phyloP scores from a whole-genome alignment of 2,329 filamentous ascomycete species.

The Colletotrichum cuscutae region DNA sequence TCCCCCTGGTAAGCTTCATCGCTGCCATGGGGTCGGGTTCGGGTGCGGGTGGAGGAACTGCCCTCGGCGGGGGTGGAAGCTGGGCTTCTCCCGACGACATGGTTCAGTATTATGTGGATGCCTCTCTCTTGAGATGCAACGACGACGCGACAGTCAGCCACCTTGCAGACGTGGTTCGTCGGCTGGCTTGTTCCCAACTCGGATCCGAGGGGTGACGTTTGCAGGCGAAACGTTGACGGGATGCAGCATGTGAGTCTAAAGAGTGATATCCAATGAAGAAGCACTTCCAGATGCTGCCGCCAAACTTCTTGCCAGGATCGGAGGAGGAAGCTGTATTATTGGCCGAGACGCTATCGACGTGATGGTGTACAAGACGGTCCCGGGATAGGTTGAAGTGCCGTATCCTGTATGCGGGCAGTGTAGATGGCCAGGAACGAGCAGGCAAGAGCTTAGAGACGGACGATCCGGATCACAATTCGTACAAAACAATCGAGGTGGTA shows the following conservation, averaged over 20 bases:
- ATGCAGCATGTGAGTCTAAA: slow-evolving; percentile 21
- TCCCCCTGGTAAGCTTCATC: slow-evolving; percentile 67
- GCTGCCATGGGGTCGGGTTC: slow-evolving; percentile 51
- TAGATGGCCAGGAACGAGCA: background rate
- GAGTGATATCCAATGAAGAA: slow-evolving; percentile 19
- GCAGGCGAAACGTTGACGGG: slow-evolving; percentile 28
- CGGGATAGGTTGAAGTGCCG: background rate
- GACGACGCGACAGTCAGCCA: slow-evolving; percentile 4
- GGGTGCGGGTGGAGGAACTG: slow-evolving; percentile 38
- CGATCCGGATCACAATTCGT: background rate
- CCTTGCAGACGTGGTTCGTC: slow-evolving; percentile 22
- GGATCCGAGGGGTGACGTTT: slow-evolving; percentile 31
- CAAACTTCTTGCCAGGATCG: background rate
- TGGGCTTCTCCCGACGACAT: slow-evolving; percentile 37
- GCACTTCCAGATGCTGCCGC: background rate
- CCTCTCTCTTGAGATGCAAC: background rate
- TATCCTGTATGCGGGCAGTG: background rate
- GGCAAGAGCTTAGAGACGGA: background rate
- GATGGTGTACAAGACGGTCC: background rate
- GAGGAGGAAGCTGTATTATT: background rate
- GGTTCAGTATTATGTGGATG: slow-evolving; percentile 31
- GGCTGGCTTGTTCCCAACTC: slow-evolving; percentile 21
- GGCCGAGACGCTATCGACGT: slow-evolving; percentile 23
- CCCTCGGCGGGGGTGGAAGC: slow-evolving; percentile 35
- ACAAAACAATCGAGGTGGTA: background rate